Evolutionary conservation across 371 early-diverging fungal species (phyloP), one percentile per base, ranked within the genome.

Genomic region (Lichtheimia corymbifera): DNA sequence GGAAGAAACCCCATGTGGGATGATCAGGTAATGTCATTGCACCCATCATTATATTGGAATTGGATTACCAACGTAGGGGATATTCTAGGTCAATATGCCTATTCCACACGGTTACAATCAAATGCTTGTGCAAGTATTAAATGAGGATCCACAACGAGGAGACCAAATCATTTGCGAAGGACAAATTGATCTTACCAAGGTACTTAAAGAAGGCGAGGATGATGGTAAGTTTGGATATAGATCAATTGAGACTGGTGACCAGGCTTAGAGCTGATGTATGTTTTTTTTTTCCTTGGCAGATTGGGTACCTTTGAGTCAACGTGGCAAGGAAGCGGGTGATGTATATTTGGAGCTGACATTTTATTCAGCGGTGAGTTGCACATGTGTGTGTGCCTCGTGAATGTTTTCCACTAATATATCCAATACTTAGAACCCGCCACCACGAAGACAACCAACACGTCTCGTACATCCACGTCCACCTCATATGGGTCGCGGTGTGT

Each of bases 191-290:
- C 67, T 89, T 59, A 58, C 76, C 13, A 80, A 77, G 35, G 84
- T 89, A 4, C 65, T 88, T 28, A 79, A 71, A 17, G 76, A 83
- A 30, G 91, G 90, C 22, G 90, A 89, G 60, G 75, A 80, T 9
- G 90, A 91, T 65, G 82, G 90, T 87, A 77, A 69, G 53, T 47
- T 18, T 47, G 22, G 12, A 45, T 12, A 27, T 1, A 22, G 22
- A 22, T 22, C 15, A 53, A 14, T 3, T 4, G 35, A 12, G n/a
- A 30, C 15, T 5, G 47, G 15, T 25, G 20, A 45, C 45, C 47
- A 25, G 22, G 35, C 18, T n/a, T 30, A 49, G 14, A 20, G 18
- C 20, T 53, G 6, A 53, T 35, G 30, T 9, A 43, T n/a, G 44
- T n/a, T 43, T 43, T 27, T 43, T 27, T 20, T 35, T 35, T 35